Evolutionary conservation across 2,329 filamentous ascomycete species (phyloP).

Genomic region (Clarireedia paspali): DNA sequence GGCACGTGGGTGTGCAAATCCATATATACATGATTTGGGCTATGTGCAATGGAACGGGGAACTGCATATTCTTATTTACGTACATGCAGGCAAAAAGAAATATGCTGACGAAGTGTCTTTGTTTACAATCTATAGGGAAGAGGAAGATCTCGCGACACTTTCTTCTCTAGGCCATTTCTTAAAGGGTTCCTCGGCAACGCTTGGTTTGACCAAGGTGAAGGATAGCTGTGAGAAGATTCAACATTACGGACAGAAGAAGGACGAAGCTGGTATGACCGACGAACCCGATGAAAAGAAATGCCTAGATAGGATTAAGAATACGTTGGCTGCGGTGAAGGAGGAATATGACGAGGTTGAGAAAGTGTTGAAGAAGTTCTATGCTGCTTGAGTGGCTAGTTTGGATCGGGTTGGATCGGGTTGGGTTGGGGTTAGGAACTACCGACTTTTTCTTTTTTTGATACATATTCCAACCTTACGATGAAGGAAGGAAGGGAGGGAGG

Average conservation of each 20-base stretch:
- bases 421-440: background rate
- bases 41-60: too few species aligned
- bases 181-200: conserved; percentile 91
- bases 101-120: conserved; percentile 4
- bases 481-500: too few species aligned
- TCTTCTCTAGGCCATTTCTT: conserved; percentile 89
- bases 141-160: conserved; percentile 63
- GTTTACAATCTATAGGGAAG: conserved; percentile 40
- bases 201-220: conserved; percentile 84
- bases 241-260: conserved; percentile 77
- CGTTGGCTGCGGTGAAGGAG: conserved; percentile 61
- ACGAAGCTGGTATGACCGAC: conserved; percentile 61
- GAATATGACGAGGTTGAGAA: conserved; percentile 70
- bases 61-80: background rate
- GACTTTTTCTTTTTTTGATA: conserved; percentile 18
- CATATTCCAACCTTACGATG: background rate
- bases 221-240: conserved; percentile 96
- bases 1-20: conserved; percentile 13
- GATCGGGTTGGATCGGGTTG: background rate
- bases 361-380: conserved; percentile 48
- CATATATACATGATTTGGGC: background rate
- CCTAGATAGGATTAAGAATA: conserved; percentile 61
- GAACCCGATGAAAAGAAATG: conserved; percentile 61
- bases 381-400: conserved; percentile 17
- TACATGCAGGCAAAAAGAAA: background rate